Base-by-base conservation (phyloP, 225 moss, liverwort and hornwort genomes). In the Pseudisothecium myosuroides region DNA sequence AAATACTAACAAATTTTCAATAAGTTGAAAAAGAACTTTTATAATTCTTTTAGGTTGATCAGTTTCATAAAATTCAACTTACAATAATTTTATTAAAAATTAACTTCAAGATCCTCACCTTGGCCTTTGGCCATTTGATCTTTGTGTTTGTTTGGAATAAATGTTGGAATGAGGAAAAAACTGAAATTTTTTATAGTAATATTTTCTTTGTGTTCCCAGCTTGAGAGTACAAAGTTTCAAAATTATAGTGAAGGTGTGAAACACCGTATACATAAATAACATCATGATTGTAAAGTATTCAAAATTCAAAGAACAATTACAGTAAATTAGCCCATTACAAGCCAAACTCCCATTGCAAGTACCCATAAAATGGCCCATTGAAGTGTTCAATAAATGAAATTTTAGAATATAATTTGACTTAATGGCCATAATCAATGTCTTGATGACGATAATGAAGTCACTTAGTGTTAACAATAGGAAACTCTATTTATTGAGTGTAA, bases 361-460 rank as follows among this genome's bases (percentile, higher is more conserved):
- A 52, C 4, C 5, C 21, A 52, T 14, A 3, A 3, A 75, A 76
- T 76, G 5, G 8, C 50, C 34, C 8, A 34, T 34, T 76, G 34
- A 50, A 50, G 2, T 49, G 2, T 34, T 22, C 5, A 34, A 50
- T 50, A 50, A 50, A 52, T 76, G 76, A 52, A 3, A 76, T 21
- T 2, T 32, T 0, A 0, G 0, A 50, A 76, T 13, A 34, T 34
- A 13, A 8, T 0, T 50, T 20, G 20, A 34, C 0, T 12, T 12
- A 32, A 34, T 50, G 13, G 0, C 13, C 0, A 34, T 19, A 50
- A 22, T 34, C 14, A 76, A 34, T 52, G 14, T 76, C 5, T 34
- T 52, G 1, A 20, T 8, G 34, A 50, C 4, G 2, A 34, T 14
- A 34, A 14, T 52, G 0, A 13, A 76, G 4, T 2, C 2, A 36